A percentile compares a stretch with the other conserved stretches of the same genome.
Evolutionary conservation across 495 filamentous ascomycete genomes (phyloP).

Genomic region (Penicillium coprophilum): DNA sequence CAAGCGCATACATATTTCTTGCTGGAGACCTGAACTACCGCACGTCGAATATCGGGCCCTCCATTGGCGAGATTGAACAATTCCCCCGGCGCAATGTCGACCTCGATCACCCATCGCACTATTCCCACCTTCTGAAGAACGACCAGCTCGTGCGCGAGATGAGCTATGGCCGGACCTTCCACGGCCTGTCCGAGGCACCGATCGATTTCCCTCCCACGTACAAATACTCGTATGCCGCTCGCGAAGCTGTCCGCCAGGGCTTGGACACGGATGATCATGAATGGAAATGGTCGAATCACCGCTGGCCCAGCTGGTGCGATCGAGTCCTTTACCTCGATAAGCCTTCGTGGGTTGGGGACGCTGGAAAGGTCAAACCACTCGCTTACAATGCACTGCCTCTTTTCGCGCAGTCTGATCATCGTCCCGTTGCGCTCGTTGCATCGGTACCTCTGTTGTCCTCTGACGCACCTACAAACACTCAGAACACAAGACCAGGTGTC

Average conservation of each 20-base stretch:
- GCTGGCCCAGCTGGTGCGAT: conserved; percentile 95
- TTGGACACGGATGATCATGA: conserved; percentile 39
- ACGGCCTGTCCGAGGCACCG: conserved; percentile 71
- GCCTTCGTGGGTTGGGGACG: conserved; percentile 47
- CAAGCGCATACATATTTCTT: conserved; percentile 76
- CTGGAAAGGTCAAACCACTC: conserved; percentile 43
- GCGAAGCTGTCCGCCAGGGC: conserved; percentile 31
- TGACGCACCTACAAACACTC: conserved; percentile 13
- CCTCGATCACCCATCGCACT: conserved; percentile 50
- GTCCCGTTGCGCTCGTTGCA: conserved; percentile 69
- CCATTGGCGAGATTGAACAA: conserved; percentile 43
- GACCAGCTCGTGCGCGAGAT: conserved; percentile 80
- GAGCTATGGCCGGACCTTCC: conserved; percentile 61
- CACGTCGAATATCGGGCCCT: conserved; percentile 62
- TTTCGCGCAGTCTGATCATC: conserved; percentile 78
- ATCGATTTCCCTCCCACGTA: conserved; percentile 90
- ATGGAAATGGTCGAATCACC: conserved; percentile 75
- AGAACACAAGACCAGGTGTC: conserved; percentile 24
- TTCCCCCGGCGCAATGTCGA: conserved; percentile 62
- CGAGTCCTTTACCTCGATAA: conserved; percentile 77
- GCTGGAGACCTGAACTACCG: conserved; percentile 96
- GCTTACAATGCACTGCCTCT: conserved; percentile 74
- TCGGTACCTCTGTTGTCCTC: conserved; percentile 52
- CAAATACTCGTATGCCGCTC: conserved; percentile 63
- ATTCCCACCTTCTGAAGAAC: conserved; percentile 58